These are phyloP conservation scores for Colletotrichum tamarilloi DNA, from an alignment of 2,329 filamentous ascomycete genomes.

Conservation along the genomic window DNA sequence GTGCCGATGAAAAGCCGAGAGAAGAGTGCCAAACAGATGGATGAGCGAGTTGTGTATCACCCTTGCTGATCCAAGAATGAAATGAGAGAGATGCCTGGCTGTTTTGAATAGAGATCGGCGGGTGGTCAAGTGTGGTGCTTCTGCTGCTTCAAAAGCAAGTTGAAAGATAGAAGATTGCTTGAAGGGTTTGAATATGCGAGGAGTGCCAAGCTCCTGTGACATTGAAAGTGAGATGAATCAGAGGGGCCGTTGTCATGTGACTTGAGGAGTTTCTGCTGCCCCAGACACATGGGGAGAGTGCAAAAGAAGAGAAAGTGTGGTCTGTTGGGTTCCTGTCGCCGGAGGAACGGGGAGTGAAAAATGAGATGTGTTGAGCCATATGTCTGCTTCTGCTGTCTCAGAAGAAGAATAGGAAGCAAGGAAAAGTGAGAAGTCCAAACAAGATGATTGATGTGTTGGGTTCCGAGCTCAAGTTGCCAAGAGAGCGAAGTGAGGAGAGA, in stretches of 20 bases:
- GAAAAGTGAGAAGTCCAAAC: no score
- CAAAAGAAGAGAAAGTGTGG: no score
- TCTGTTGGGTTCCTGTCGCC: no score
- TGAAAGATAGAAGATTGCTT: neutral
- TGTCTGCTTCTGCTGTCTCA: no score
- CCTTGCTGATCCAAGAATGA: neutral
- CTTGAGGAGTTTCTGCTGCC: no score
- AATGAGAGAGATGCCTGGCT: neutral
- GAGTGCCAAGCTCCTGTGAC: neutral
- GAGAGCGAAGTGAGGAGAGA: neutral
- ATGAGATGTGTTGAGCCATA: no score
- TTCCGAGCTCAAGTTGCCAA: neutral
- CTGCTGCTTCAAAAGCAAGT: neutral
- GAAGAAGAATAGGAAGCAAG: no score
- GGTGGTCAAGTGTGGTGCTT: neutral
- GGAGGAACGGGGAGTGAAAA: no score
- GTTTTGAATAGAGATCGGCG: neutral
- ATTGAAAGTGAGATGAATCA: neutral
- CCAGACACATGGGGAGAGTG: no score
- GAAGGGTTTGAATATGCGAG: no score
- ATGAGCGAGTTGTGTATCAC: neutral
- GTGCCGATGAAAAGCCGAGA: neutral
- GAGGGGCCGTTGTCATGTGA: no score
- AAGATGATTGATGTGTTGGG: no score
- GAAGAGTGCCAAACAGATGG: neutral